Evolutionary conservation across 225 moss, liverwort and hornwort species (phyloP).

Genomic region (Polytrichum formosum): DNA sequence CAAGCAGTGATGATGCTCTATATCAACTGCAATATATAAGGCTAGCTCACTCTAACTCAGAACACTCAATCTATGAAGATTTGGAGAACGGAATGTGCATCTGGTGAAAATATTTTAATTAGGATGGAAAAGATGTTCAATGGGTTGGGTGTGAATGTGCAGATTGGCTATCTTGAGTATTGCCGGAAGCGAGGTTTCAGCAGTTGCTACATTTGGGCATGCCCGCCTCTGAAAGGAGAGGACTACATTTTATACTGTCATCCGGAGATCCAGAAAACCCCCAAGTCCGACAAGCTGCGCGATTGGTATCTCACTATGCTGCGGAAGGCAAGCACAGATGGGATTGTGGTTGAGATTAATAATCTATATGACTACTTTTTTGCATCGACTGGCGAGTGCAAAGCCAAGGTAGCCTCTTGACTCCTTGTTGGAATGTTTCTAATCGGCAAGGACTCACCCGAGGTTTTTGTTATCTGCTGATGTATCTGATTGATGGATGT

Average conservation of each 20-base stretch:
- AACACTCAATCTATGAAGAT: too few relatives aligned
- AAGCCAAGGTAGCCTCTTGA: slow-evolving; percentile 55
- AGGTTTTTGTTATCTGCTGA: too few relatives aligned
- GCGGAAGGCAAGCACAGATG: slow-evolving; percentile 84
- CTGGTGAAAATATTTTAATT: too few relatives aligned
- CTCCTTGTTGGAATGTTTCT: too few relatives aligned
- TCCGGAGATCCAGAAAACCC: slow-evolving; percentile 97
- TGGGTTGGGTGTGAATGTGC: slow-evolving; percentile 14
- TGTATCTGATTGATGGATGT: too few relatives aligned
- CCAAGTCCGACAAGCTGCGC: slow-evolving; percentile 97
- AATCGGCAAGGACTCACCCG: too few relatives aligned
- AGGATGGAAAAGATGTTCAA: too few relatives aligned
- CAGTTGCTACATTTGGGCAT: slow-evolving; percentile 99
- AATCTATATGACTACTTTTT: slow-evolving; percentile 98
- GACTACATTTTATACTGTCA: slow-evolving; percentile 98
- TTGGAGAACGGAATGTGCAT: too few relatives aligned
- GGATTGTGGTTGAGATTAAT: slow-evolving; percentile 95
- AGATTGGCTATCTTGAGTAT: slow-evolving; percentile 97
- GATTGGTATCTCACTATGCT: slow-evolving; percentile 99
- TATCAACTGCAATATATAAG: too few relatives aligned
- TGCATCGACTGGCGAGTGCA: slow-evolving; percentile 80
- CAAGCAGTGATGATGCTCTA: too few relatives aligned
- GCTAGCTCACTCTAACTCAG: too few relatives aligned
- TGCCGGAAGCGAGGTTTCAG: slow-evolving; percentile 93
- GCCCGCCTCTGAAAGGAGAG: slow-evolving; percentile 97